These are phyloP conservation scores for Candida glucosophila DNA, from an alignment of 1,139 yeast species.

Conservation along the genomic window DNA sequence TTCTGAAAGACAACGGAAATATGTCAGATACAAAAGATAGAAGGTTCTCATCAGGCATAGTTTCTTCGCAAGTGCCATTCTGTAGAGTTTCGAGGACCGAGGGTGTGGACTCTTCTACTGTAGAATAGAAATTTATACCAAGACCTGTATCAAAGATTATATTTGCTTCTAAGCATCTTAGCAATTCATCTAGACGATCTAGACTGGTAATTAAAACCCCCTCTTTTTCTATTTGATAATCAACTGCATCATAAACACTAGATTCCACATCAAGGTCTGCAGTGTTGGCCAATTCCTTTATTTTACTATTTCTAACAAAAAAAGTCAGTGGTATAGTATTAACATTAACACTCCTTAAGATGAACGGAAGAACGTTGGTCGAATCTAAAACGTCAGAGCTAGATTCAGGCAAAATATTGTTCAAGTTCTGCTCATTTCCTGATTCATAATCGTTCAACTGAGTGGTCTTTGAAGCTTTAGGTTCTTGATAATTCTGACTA, in stretches of 20 bases:
- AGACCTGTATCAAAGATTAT: conserved; percentile 31
- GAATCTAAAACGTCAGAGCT: conserved; percentile 31
- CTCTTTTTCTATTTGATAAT: conserved; percentile 20
- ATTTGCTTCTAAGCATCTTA: conserved; percentile 24
- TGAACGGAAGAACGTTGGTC: conserved; percentile 54
- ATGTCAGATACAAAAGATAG: conserved; percentile 12
- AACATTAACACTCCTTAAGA: conserved; percentile 53
- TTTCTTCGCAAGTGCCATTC: too few relatives aligned
- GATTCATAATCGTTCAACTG: conserved; percentile 9
- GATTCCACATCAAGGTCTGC: conserved; percentile 23
- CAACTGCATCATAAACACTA: conserved; percentile 27
- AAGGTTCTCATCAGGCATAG: conserved; percentile 6
- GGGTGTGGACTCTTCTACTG: conserved; percentile 8
- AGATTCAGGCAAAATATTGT: conserved; percentile 6
- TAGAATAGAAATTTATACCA: conserved; percentile 6
- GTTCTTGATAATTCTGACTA: background rate
- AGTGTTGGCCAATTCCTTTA: conserved; percentile 4
- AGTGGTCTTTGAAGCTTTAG: conserved; percentile 1
- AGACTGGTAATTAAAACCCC: conserved; percentile 23
- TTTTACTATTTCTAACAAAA: conserved; percentile 20
- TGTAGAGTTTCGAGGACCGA: conserved; percentile 7
- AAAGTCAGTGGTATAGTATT: conserved; percentile 49
- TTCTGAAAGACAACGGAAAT: conserved; percentile 28
- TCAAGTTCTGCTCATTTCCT: conserved; percentile 3
- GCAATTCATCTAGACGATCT: conserved; percentile 23